Percentiles rank a stretch among this genome's conserved stretches.
These are phyloP conservation scores for Apiospora koreana DNA, from an alignment of 2,329 filamentous ascomycete species.

Conservation along the genomic window DNA sequence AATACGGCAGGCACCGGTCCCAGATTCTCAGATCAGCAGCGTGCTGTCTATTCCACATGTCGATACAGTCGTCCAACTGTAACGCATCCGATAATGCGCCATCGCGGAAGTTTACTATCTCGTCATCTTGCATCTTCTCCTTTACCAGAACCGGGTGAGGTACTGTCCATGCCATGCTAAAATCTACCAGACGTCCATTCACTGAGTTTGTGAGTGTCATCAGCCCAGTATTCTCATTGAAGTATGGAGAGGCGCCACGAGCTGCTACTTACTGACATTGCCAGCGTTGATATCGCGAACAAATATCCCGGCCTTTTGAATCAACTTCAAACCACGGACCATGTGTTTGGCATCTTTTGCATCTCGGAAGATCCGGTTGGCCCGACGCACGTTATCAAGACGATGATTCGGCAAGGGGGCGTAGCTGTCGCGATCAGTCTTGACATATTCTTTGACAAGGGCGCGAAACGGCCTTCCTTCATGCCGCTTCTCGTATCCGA, in stretches of 20 bases:
- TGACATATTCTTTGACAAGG: not conserved
- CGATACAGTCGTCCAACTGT: not conserved
- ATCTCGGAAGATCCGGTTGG: not conserved
- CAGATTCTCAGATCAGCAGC: not conserved
- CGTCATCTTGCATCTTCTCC: not conserved
- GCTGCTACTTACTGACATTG: not conserved
- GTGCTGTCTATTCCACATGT: not conserved
- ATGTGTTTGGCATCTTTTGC: not conserved
- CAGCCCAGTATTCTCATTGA: not conserved
- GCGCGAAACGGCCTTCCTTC: not conserved
- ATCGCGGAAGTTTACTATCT: not conserved
- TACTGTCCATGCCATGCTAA: not conserved
- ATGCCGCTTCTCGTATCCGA: not conserved
- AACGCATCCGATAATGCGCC: not conserved
- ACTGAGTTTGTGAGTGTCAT: not conserved
- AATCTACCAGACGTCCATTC: not conserved
- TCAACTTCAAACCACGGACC: not conserved
- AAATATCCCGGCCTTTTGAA: not conserved
- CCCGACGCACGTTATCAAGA: not conserved
- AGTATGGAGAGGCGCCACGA: too few species aligned
- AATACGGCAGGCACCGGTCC: not conserved
- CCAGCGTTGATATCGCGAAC: not conserved
- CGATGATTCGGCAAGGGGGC: not conserved
- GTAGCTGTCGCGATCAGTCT: not conserved
- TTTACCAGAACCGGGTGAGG: not conserved